phyloP scores from a whole-genome alignment of 805 yeast genomes.

The Hyphopichia homilentoma region DNA sequence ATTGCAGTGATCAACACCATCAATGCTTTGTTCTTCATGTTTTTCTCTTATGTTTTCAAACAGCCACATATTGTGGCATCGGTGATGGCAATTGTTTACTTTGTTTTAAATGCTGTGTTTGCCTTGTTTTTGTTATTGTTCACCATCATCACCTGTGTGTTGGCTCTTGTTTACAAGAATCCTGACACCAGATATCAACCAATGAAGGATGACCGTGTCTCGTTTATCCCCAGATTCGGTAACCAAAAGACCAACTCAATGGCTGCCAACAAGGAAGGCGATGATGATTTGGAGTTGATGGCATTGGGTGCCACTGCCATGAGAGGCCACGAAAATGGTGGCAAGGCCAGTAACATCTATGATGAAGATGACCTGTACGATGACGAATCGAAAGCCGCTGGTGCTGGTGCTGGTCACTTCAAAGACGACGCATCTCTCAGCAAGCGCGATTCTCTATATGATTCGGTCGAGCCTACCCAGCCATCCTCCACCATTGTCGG shows the following conservation, averaged over 20 bases:
- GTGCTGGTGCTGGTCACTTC: conserved; percentile 1
- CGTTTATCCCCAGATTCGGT: conserved; percentile 77
- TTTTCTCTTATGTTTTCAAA: conserved; percentile 78
- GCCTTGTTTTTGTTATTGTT: conserved; percentile 78
- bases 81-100: conserved; percentile 86
- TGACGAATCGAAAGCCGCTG: conserved; percentile 19
- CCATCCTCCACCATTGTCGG: conserved; percentile 43
- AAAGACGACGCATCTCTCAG: conserved; percentile 5
- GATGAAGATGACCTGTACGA: conserved; percentile 34
- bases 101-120: conserved; percentile 84
- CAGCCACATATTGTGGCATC: conserved; percentile 89
- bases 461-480: conserved; percentile 36
- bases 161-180: conserved; percentile 82
- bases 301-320: conserved; percentile 70
- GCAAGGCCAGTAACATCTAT: conserved; percentile 14
- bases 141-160: conserved; percentile 81
- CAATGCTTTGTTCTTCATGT: conserved; percentile 82
- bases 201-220: conserved; percentile 92
- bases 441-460: conserved; percentile 16
- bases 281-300: conserved; percentile 58
- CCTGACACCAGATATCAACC: conserved; percentile 96
- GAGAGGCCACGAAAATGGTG: conserved; percentile 53
- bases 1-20: conserved; percentile 76
- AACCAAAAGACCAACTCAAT: conserved; percentile 15
- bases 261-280: conserved; percentile 16